Base-by-base conservation (phyloP, 495 filamentous ascomycete genomes). In the Apodospora peruviana region DNA sequence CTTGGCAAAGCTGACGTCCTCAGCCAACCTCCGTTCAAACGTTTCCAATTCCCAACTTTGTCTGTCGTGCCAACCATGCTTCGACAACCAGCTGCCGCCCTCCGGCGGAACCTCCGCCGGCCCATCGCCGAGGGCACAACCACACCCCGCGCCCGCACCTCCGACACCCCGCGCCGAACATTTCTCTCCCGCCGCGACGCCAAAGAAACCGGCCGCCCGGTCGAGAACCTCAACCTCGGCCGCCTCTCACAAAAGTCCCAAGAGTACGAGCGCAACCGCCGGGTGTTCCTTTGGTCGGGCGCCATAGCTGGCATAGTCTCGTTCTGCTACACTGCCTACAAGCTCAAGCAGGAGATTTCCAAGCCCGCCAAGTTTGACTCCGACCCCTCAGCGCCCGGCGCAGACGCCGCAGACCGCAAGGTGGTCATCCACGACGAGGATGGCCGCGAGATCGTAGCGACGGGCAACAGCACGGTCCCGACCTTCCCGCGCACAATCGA, bases 381-480 rank as follows among this genome's bases (percentile, higher is more conserved):
- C 62, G 51, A 64, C 21, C 70, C 47, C 21, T 61, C 56, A 45
- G 69, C 70, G 11, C 65, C 77, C 43, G 64, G 50, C 14, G 55
- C 69, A 17, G 59, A 65, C 16, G 70, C 67, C 23, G 59, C 62
- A 1, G 77, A 75, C 51, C 73, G 77, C 59, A 79, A 82, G 46
- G 70, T 81, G 3, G 65, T 83, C 0, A 61, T 81, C 1, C 75
- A 77, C 46, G 71, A 73, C 43, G 52, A 50, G 24, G 77, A 78
- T 2, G 79, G 84, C n/a, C 73, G 69, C 17, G 84, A 90, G 50
- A 70, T 88, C 37, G 83, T 94, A 0, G 68, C 77, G 2, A 94
- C 90, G 2, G 88, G 91, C n/a, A 93, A 87, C 47, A 86, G 80
- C 64, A 82, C 82, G 4, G 79, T 96, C 0, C 90, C 90, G 1